A percentile compares a stretch with the other conserved stretches of the same genome.
phyloP scores from a whole-genome alignment of 2,329 filamentous ascomycete genomes.

The Fusarium sp. region DNA sequence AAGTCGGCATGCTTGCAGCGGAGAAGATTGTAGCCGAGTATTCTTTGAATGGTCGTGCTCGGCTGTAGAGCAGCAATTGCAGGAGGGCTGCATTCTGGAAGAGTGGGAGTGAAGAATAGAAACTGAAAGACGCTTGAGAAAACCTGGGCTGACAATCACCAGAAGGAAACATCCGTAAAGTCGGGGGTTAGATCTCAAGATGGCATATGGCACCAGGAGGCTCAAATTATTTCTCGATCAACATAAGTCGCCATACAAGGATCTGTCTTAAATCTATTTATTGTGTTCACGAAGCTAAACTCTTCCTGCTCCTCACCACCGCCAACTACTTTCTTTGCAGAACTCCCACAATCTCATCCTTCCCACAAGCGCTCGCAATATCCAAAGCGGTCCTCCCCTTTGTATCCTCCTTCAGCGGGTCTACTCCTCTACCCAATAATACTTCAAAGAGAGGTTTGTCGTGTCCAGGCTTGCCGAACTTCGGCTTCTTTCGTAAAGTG shows the following conservation, averaged over 20 bases:
- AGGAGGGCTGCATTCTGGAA: too few species aligned
- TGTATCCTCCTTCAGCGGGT: conserved; percentile 36
- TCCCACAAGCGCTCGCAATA: conserved; percentile 38
- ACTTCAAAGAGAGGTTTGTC: conserved; percentile 31
- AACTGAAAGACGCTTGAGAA: too few species aligned
- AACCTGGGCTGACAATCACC: too few species aligned
- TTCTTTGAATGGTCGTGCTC: conserved; percentile 16
- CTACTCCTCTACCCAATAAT: conserved; percentile 30
- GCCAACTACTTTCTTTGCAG: conserved; percentile 28
- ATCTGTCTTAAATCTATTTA: too few species aligned
- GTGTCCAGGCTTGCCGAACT: not conserved
- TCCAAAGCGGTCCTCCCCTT: conserved; percentile 39
- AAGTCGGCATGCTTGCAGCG: conserved; percentile 30
- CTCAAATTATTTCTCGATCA: too few species aligned
- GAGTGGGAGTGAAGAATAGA: too few species aligned
- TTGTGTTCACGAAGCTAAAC: too few species aligned
- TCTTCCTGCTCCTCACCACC: too few species aligned
- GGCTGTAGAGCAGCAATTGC: not conserved
- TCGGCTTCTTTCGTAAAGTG: not conserved
- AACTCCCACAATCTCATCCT: conserved; percentile 30
- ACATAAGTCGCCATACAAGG: too few species aligned
- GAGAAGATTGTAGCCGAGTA: conserved; percentile 31
- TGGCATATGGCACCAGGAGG: too few species aligned
- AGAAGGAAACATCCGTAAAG: too few species aligned
- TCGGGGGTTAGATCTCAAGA: too few species aligned